A percentile compares a stretch with the other conserved stretches of the same genome.
Conservation (phyloP, 495 filamentous ascomycete genomes). For the Penicillium macrosclerotiorum region DNA sequence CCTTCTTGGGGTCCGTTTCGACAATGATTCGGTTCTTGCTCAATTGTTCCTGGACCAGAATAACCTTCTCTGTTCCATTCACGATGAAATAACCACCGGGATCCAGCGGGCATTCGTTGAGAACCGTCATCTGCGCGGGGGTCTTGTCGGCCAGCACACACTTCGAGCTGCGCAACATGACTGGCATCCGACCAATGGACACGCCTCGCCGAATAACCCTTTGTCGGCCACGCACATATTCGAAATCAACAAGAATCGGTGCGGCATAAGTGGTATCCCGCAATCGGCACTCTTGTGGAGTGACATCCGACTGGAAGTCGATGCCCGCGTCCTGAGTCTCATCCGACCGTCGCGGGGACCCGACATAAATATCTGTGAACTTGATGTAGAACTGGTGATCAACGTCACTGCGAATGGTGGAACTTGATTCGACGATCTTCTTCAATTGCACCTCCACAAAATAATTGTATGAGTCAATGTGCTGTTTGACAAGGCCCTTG, state of each 20-base stretch:
- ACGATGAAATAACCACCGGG: constrained; percentile 98
- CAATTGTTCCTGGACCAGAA: constrained; percentile 94
- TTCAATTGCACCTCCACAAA: constrained; percentile 94
- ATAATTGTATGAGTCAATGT: constrained; percentile 98
- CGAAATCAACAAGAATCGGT: constrained; percentile 83
- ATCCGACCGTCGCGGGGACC: constrained; percentile 71
- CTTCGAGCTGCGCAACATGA: constrained; percentile 95
- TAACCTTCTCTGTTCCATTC: constrained; percentile 97
- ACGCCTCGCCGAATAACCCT: constrained; percentile 67
- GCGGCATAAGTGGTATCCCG: constrained; percentile 96
- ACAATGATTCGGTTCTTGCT: constrained; percentile 99
- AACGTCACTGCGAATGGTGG: constrained; percentile 79
- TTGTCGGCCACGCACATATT: constrained; percentile 74
- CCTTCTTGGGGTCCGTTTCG: constrained; percentile 84
- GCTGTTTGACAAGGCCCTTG: constrained; percentile 93
- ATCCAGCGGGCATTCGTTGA: constrained; percentile 93
- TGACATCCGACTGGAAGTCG: constrained; percentile 57
- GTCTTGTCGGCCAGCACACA: constrained; percentile 78
- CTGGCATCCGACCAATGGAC: constrained; percentile 82
- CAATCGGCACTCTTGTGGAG: constrained; percentile 91
- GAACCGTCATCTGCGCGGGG: constrained; percentile 76
- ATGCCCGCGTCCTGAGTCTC: constrained; percentile 55
- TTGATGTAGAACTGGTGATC: constrained; percentile 84
- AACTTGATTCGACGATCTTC: constrained; percentile 89
- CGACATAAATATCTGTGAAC: constrained; percentile 85